phyloP scores from a whole-genome alignment of 2,329 filamentous ascomycete species.

The Neopestalotiopsis sp. region DNA sequence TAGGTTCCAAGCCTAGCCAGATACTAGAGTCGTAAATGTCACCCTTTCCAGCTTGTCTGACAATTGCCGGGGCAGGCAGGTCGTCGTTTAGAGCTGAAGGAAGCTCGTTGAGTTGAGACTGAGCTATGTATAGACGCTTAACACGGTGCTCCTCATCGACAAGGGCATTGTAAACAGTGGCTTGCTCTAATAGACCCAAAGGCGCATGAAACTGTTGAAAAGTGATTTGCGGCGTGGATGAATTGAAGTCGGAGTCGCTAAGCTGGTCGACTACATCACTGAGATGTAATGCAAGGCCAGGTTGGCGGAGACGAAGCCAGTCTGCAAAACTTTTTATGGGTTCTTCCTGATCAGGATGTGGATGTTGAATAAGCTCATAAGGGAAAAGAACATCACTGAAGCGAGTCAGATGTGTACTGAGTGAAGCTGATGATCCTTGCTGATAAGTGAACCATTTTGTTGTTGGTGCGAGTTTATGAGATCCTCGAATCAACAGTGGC shows the following conservation, averaged over 20 bases:
- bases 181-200: conserved; percentile 68
- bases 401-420: conserved; percentile 28
- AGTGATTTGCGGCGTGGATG: conserved; percentile 24
- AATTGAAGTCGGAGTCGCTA: not conserved
- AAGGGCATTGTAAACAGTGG: conserved; percentile 51
- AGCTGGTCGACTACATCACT: not conserved
- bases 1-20: conserved; percentile 87
- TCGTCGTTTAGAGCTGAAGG: conserved; percentile 68
- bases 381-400: conserved; percentile 30
- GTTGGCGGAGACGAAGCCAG: not conserved
- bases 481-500: conserved; percentile 25
- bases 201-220: conserved; percentile 67
- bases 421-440: conserved; percentile 16
- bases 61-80: conserved; percentile 70
- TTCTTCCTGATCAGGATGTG: not conserved
- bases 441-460: conserved; percentile 34
- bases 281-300: conserved; percentile 22
- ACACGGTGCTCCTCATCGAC: conserved; percentile 25
- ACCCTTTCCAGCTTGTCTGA: conserved; percentile 69
- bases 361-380: conserved; percentile 31
- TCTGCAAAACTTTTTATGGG: not conserved
- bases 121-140: conserved; percentile 80
- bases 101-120: conserved; percentile 74
- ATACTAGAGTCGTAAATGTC: conserved; percentile 88
- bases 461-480: conserved; percentile 29